Percentiles rank a stretch among this genome's conserved stretches.
Evolutionary conservation across 805 yeast species (phyloP).

Genomic region (Kockiozyma suomiensis): DNA sequence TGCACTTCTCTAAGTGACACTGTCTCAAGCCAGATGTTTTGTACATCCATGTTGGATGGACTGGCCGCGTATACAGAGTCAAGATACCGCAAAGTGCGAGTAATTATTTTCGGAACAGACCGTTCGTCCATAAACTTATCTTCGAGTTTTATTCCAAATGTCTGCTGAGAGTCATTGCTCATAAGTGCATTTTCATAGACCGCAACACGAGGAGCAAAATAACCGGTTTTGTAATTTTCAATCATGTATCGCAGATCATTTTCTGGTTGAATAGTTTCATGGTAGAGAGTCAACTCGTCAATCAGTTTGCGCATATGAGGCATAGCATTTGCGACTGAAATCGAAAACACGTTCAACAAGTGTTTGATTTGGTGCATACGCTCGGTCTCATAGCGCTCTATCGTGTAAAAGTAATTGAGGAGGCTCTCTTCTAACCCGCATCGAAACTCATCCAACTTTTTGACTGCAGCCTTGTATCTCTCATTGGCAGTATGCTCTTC

Average conservation of each 20-base stretch:
- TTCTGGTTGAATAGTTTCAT: constrained; percentile 70
- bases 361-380: constrained; percentile 75
- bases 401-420: constrained; percentile 69
- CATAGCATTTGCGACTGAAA: constrained; percentile 63
- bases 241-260: constrained; percentile 68
- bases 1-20: constrained; percentile 66
- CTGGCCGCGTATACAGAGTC: constrained; percentile 69
- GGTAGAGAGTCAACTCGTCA: constrained; percentile 63
- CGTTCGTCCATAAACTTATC: constrained; percentile 67
- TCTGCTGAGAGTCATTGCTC: constrained; percentile 60
- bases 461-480: constrained; percentile 57
- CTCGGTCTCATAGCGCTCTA: constrained; percentile 83
- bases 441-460: constrained; percentile 63
- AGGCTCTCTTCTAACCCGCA: constrained; percentile 72
- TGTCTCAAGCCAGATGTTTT: constrained; percentile 67
- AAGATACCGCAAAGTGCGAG: constrained; percentile 64
- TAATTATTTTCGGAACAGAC: constrained; percentile 69
- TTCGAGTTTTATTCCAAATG: constrained; percentile 78
- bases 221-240: constrained; percentile 71
- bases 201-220: constrained; percentile 69
- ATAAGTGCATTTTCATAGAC: constrained; percentile 81
- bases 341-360: constrained; percentile 70
- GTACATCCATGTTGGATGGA: constrained; percentile 67
- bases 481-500: constrained; percentile 64
- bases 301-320: constrained; percentile 59